Evolutionary conservation across 805 yeast genomes (phyloP).

Genomic region (Candida fluviatilis): DNA sequence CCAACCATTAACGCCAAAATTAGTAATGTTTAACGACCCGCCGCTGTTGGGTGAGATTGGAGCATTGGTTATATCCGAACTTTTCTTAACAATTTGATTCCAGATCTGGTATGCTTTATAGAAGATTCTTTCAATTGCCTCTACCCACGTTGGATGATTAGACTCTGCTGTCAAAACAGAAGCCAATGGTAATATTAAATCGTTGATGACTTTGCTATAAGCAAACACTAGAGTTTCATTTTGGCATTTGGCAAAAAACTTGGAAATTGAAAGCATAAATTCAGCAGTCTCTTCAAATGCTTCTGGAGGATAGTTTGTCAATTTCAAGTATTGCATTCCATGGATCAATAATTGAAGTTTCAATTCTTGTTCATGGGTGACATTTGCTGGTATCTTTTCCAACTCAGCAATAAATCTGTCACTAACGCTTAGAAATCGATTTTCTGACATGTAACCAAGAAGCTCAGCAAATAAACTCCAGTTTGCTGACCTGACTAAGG

Average conservation of each 20-base stretch:
- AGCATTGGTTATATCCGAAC: neutral
- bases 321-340: constrained; percentile 83
- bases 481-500: constrained; percentile 79
- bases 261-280: constrained; percentile 78
- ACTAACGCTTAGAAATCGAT: constrained; percentile 80
- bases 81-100: constrained; percentile 20
- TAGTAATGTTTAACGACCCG: neutral
- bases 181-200: constrained; percentile 75
- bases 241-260: constrained; percentile 67
- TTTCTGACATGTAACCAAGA: constrained; percentile 85
- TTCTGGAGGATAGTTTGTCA: constrained; percentile 84
- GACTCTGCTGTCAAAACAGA: constrained; percentile 88
- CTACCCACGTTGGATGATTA: constrained; percentile 93
- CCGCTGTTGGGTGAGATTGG: neutral
- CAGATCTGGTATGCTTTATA: constrained; percentile 44
- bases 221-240: constrained; percentile 67
- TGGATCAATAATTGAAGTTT: constrained; percentile 70
- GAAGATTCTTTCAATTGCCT: constrained; percentile 65
- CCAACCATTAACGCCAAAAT: constrained; percentile 44
- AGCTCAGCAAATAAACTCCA: constrained; percentile 91
- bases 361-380: constrained; percentile 42
- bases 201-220: constrained; percentile 80
- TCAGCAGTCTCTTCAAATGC: constrained; percentile 91
- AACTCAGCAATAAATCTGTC: constrained; percentile 91
- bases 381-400: constrained; percentile 62